Evolutionary conservation across 306 rosid genomes (phyloP), one percentile per base, ranked within the genome.

Genomic region (Malus orientalis): DNA sequence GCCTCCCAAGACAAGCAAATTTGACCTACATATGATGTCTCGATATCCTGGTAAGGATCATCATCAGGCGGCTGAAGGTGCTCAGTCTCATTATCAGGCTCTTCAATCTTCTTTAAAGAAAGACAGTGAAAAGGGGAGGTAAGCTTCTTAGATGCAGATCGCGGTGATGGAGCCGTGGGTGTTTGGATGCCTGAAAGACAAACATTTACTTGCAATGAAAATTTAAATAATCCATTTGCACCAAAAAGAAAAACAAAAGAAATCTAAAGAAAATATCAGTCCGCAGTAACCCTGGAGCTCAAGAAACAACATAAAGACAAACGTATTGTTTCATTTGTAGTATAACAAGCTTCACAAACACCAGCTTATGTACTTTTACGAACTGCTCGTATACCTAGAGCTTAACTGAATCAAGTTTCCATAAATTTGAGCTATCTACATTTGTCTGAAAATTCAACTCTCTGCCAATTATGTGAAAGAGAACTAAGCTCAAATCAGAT

Each of bases 1-100:
- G 97, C 97, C 80, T 95, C 98, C 98, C 98, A 95, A 61, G 97
- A 86, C 89, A 92, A 88, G 86, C 96, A 87, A 30, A 90, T 78
- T 81, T 95, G 98, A 83, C 91, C 98, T n/a, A 89, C 92, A 75
- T 95, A 95, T 47, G 98, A 91, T 36, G 89, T 95, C 70, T 95
- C 97, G 58, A 95, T 81, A 71, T 92, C 96, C 78, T 85, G 87
- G 76, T 74, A 89, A 33, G 91, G 87, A 76, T 85, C 87, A 66
- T 84, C 73, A 62, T 74, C 82, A 15, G 86, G 91, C 80, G 79
- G 89, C 76, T 88, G 93, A 67, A 95, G 97, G 82, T 90, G 91
- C 79, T 92, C 93, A 14, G 79, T 86, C 75, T 89, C 96, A 32
- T 88, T 92, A 76, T 92, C 91, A 32, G 92, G 92, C 73, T 79